Evolutionary conservation across 2,329 filamentous ascomycete genomes (phyloP).

Genomic region (Ascochyta fabae): DNA sequence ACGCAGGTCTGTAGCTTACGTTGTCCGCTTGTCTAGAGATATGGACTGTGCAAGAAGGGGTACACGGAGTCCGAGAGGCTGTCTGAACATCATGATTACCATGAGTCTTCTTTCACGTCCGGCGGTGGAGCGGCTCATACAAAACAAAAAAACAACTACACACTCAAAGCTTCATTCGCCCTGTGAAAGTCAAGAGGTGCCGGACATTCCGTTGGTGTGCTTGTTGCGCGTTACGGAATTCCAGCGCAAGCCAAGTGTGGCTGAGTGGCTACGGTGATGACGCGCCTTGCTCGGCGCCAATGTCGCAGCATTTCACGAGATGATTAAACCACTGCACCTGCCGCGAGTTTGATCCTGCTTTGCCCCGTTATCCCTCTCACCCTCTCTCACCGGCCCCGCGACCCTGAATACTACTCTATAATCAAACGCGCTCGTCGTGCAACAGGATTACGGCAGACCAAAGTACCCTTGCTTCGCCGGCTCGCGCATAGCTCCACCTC

Average conservation of each 20-base stretch:
- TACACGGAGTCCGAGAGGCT: slow-evolving; percentile 14
- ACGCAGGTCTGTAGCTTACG: too few species aligned
- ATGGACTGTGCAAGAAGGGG: background rate
- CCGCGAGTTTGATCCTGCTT: slow-evolving; percentile 2
- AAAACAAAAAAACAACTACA: background rate
- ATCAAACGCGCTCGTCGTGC: slow-evolving; percentile 18
- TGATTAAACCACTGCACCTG: slow-evolving; percentile 8
- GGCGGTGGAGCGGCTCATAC: background rate
- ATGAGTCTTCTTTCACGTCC: slow-evolving; percentile 26
- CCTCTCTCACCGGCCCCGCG: background rate
- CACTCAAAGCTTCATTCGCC: background rate
- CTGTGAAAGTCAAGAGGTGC: background rate
- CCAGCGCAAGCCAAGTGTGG: slow-evolving; percentile 34
- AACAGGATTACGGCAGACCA: background rate
- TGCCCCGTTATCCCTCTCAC: slow-evolving; percentile 1
- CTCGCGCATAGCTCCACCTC: slow-evolving; percentile 14
- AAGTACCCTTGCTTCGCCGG: slow-evolving; percentile 13
- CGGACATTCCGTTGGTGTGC: background rate
- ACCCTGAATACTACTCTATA: slow-evolving; percentile 14
- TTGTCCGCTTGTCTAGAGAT: slow-evolving; percentile 2
- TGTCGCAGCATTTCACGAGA: slow-evolving; percentile 17
- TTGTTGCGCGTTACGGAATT: background rate
- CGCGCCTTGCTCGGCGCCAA: slow-evolving; percentile 32
- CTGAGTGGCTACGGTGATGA: slow-evolving; percentile 28
- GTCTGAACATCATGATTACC: slow-evolving; percentile 23